A percentile compares a stretch with the other conserved stretches of the same genome.
phyloP scores from a whole-genome alignment of 148 eudicot genomes.

The Oxyria digyna region DNA sequence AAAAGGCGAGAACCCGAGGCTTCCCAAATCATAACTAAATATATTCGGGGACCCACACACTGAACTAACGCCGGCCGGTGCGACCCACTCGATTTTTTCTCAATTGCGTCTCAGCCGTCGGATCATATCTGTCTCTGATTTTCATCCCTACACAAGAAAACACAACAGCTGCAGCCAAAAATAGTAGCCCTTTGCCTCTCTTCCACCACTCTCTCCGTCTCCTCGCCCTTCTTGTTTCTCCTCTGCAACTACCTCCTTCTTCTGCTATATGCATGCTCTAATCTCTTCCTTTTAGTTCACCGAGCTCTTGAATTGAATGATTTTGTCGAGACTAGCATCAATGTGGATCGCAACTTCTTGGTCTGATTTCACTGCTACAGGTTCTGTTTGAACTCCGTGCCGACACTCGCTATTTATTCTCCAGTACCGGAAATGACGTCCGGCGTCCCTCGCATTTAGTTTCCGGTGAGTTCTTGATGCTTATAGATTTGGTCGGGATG shows the following conservation, averaged over 20 bases:
- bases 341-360: not conserved
- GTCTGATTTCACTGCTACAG: not conserved
- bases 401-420: conserved; percentile 7
- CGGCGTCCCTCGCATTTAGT: not conserved
- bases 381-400: not conserved
- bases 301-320: not conserved
- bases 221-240: not conserved
- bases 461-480: not conserved
- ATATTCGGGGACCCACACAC: not conserved
- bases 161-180: conserved; percentile 4
- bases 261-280: not conserved
- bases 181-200: not conserved
- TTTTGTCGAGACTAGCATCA: not conserved
- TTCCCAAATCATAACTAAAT: not conserved
- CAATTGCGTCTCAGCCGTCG: conserved; percentile 4
- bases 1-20: not conserved
- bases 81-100: not conserved
- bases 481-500: not conserved
- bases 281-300: not conserved
- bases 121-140: not conserved
- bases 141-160: conserved; percentile 3
- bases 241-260: not conserved
- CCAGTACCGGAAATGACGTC: not conserved
- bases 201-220: not conserved
- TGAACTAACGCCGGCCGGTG: not conserved